Conservation (phyloP, 805 yeast genomes). For the Starmera amethionina region DNA sequence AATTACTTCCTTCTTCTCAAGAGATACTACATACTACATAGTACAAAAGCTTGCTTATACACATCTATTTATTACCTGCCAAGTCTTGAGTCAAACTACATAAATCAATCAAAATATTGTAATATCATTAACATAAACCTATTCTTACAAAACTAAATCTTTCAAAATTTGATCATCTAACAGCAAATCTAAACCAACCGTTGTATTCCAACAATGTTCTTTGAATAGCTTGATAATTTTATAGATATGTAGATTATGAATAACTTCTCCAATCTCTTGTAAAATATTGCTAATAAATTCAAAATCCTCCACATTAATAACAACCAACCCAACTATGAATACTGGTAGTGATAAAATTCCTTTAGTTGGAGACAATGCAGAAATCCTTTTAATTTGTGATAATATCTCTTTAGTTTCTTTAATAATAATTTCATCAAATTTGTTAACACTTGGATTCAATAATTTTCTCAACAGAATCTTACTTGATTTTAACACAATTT, state of each 20-base stretch:
- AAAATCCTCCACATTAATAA: constrained; percentile 4
- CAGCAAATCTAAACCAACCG: neutral
- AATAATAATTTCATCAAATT: constrained; percentile 5
- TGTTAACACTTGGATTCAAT: constrained; percentile 3
- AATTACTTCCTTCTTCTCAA: too few species aligned
- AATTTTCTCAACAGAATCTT: constrained; percentile 11
- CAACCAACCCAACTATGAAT: constrained; percentile 10
- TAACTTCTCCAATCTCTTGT: constrained; percentile 5
- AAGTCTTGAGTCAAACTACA: too few species aligned
- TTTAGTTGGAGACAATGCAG: constrained; percentile 3
- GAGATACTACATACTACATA: too few species aligned
- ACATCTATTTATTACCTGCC: too few species aligned
- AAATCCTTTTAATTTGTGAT: constrained; percentile 3
- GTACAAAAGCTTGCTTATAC: too few species aligned
- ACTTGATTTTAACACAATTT: constrained; percentile 11
- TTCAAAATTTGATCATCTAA: neutral
- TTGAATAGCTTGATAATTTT: constrained; percentile 7
- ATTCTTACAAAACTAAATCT: neutral
- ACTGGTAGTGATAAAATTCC: constrained; percentile 10
- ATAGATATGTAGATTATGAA: constrained; percentile 8
- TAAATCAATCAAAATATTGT: too few species aligned
- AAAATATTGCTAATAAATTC: constrained; percentile 4
- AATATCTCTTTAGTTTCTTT: constrained; percentile 4
- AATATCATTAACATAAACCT: too few species aligned
- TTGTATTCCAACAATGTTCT: neutral